A percentile compares a stretch with the other conserved stretches of the same genome.
Conservation (phyloP, 306 rosid genomes). For the Senna tora region DNA sequence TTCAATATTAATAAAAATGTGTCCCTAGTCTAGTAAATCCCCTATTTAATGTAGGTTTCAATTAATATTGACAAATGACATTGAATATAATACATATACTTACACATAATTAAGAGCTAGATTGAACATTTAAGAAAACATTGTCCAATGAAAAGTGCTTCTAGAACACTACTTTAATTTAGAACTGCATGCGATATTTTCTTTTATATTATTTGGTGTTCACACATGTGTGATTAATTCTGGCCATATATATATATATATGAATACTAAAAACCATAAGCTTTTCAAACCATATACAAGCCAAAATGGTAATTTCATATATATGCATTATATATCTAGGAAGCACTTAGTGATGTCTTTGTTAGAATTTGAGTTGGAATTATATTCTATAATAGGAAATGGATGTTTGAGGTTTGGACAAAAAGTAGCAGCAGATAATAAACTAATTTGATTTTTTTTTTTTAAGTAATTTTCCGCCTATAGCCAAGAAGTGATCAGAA, state of each 20-base stretch:
- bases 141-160: neutral
- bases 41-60: no score
- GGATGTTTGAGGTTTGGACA: no score
- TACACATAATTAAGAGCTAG: neutral
- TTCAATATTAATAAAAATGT: no score
- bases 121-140: neutral
- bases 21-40: no score
- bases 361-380: neutral
- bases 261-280: neutral
- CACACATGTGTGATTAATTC: neutral
- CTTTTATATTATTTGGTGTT: neutral
- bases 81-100: neutral
- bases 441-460: neutral
- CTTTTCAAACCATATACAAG: neutral
- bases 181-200: neutral
- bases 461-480: neutral
- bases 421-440: no score
- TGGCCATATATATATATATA: neutral
- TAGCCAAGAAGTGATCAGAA: neutral
- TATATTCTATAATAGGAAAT: no score
- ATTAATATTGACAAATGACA: no score
- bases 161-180: neutral
- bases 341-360: neutral
- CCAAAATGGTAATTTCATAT: neutral
- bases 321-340: neutral